Evolutionary conservation across 2,329 filamentous ascomycete genomes (phyloP).

Genomic region (Colletotrichum sp.): DNA sequence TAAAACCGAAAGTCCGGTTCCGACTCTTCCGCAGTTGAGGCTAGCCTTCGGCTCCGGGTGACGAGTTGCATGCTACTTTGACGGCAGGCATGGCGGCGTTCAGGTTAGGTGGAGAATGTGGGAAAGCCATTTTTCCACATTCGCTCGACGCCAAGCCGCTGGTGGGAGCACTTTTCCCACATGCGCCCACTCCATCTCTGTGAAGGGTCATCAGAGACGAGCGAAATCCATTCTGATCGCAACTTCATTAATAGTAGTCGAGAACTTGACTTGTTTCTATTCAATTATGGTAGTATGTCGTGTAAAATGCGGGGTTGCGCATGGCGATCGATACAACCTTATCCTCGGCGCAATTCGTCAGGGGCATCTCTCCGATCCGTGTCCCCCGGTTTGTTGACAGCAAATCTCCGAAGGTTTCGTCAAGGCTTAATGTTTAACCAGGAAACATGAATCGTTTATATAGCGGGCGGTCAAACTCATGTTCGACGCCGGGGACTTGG

Average conservation of each 20-base stretch:
- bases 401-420: neutral
- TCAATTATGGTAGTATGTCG: neutral
- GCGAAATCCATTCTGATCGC: neutral
- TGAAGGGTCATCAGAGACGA: neutral
- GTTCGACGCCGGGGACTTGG: neutral
- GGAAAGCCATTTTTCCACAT: neutral
- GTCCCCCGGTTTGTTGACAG: neutral
- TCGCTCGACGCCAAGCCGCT: neutral
- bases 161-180: neutral
- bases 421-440: neutral
- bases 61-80: neutral
- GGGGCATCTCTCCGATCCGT: neutral
- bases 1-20: neutral
- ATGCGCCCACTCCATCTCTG: neutral
- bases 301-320: neutral
- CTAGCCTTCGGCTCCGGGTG: neutral
- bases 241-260: neutral
- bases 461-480: neutral
- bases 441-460: neutral
- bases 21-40: neutral
- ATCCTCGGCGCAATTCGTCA: neutral
- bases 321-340: neutral
- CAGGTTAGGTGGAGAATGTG: neutral
- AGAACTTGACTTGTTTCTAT: neutral
- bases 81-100: neutral